These are phyloP conservation scores for Triadica sebifera DNA, from an alignment of 345 rosid species.

Conservation along the genomic window DNA sequence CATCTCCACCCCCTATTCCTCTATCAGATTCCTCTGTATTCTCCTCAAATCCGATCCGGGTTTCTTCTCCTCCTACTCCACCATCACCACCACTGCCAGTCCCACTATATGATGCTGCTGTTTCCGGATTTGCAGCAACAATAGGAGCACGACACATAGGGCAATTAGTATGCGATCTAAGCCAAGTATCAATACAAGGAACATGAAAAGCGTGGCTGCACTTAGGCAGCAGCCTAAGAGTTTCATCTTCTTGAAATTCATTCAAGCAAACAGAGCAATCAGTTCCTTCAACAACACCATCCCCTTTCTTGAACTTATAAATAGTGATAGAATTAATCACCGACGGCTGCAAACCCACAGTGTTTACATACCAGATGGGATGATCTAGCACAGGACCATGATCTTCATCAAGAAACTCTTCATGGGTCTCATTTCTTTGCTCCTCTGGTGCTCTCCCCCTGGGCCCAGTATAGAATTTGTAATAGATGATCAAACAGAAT, in stretches of 20 bases:
- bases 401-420: conserved; percentile 24
- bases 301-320: conserved; percentile 21
- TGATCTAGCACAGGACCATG: conserved; percentile 25
- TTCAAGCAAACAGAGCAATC: conserved; percentile 29
- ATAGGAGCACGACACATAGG: conserved; percentile 40
- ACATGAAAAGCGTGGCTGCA: conserved; percentile 31
- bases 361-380: conserved; percentile 26
- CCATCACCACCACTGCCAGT: neutral
- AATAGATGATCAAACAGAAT: neutral
- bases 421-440: conserved; percentile 10
- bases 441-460: neutral
- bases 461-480: conserved; percentile 8
- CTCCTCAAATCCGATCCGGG: conserved; percentile 19
- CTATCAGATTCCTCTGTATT: conserved; percentile 26
- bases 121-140: conserved; percentile 16
- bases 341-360: conserved; percentile 22
- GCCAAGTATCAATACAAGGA: conserved; percentile 34
- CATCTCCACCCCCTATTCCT: conserved; percentile 8
- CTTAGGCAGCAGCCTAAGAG: conserved; percentile 23
- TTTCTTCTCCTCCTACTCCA: conserved; percentile 21
- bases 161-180: conserved; percentile 29
- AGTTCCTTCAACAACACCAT: conserved; percentile 27
- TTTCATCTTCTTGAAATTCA: conserved; percentile 26
- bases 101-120: neutral
- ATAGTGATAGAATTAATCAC: conserved; percentile 24